Conservation (phyloP, 768 basidiomycete genomes). For the Kwoniella botswanensis region DNA sequence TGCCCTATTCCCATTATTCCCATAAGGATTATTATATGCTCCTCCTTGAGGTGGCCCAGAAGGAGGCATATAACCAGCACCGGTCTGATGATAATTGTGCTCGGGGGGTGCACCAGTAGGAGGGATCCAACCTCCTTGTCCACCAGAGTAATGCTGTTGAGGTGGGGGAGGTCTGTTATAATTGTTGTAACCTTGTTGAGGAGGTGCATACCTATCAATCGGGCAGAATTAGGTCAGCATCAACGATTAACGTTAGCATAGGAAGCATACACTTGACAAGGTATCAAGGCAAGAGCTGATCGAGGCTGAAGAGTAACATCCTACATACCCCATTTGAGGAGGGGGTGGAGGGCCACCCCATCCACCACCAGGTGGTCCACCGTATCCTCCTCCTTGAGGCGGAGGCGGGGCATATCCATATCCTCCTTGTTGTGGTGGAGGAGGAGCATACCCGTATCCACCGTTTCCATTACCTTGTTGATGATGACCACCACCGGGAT, state of each 20-base stretch:
- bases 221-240: neutral
- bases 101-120: conserved; percentile 32
- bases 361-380: conserved; percentile 11
- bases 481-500: conserved; percentile 45
- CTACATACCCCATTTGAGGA: conserved; percentile 31
- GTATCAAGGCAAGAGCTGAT: too few species aligned
- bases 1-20: conserved; percentile 4
- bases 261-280: too few species aligned
- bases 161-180: conserved; percentile 27
- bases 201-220: conserved; percentile 13
- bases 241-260: too few species aligned
- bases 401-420: conserved; percentile 30
- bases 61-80: conserved; percentile 34
- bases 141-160: conserved; percentile 21
- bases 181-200: conserved; percentile 19
- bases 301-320: too few species aligned
- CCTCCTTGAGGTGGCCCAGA: conserved; percentile 10
- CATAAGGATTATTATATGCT: conserved; percentile 26
- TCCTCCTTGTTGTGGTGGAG: conserved; percentile 31
- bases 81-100: conserved; percentile 32
- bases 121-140: conserved; percentile 19
- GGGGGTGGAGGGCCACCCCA: conserved; percentile 16
- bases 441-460: conserved; percentile 23
- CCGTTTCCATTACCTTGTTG: conserved; percentile 31
- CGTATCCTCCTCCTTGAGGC: conserved; percentile 28